These are phyloP conservation scores for Sclerotinia subarctica DNA, from an alignment of 2,329 filamentous ascomycete species.

Conservation along the genomic window DNA sequence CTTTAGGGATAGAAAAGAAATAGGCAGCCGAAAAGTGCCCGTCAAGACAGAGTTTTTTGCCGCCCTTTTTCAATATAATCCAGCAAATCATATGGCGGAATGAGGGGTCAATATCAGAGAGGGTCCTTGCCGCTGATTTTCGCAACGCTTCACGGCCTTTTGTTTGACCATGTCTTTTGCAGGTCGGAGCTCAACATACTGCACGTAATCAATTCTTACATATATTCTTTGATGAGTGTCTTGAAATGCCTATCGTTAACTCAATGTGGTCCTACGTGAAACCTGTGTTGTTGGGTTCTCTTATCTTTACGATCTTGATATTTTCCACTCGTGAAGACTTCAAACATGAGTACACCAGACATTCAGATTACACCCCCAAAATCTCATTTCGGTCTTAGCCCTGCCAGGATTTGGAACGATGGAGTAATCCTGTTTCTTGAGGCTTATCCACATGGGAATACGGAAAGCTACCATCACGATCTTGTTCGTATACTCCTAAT, in stretches of 20 bases:
- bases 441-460: neutral
- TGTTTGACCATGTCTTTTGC: neutral
- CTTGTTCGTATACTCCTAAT: neutral
- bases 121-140: neutral
- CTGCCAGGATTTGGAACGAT: neutral
- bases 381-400: neutral
- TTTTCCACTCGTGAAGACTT: neutral
- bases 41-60: neutral
- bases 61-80: neutral
- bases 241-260: neutral
- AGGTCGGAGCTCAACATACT: slow-evolving; percentile 3
- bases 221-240: neutral
- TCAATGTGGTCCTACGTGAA: neutral
- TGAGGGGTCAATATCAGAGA: neutral
- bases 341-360: neutral
- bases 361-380: neutral
- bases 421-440: neutral
- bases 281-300: neutral
- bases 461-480: no score
- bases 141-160: neutral
- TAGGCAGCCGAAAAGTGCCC: neutral
- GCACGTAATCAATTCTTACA: neutral
- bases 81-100: neutral
- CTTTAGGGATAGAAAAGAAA: neutral
- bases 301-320: neutral